Evolutionary conservation across 345 rosid genomes (phyloP).

Genomic region (Citrus hindsii): DNA sequence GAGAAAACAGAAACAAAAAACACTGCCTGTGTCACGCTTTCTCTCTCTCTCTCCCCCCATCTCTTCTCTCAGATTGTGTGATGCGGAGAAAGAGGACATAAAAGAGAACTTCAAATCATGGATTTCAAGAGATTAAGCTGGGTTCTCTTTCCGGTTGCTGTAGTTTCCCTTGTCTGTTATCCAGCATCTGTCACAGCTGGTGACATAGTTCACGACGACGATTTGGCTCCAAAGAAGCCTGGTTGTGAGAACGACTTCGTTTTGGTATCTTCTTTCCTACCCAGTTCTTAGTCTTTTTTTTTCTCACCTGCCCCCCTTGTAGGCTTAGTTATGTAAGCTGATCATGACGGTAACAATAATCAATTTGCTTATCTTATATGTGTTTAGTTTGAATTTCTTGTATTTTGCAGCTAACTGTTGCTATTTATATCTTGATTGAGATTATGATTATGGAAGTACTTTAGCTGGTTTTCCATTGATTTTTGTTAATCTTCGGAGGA

Average conservation of each 20-base stretch:
- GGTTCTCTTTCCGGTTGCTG: slow-evolving; percentile 25
- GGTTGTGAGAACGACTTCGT: slow-evolving; percentile 98
- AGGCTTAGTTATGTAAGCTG: slow-evolving; percentile 12
- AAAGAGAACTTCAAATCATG: slow-evolving; percentile 36
- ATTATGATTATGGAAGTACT: not conserved
- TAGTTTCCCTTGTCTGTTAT: slow-evolving; percentile 45
- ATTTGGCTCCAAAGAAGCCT: slow-evolving; percentile 89
- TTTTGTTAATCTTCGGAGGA: not conserved
- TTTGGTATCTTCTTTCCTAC: slow-evolving; percentile 51
- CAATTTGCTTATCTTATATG: not conserved
- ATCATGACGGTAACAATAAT: not conserved
- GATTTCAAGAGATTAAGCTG: slow-evolving; percentile 44
- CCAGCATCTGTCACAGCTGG: slow-evolving; percentile 61
- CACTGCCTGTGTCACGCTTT: too few relatives aligned
- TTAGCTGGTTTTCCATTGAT: not conserved
- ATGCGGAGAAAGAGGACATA: slow-evolving; percentile 18
- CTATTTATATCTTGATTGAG: not conserved
- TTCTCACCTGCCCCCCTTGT: slow-evolving; percentile 23
- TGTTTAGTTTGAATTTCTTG: not conserved
- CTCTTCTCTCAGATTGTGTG: slow-evolving; percentile 9
- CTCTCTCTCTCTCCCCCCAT: not conserved
- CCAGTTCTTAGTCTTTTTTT: slow-evolving; percentile 19
- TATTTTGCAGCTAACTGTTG: slow-evolving; percentile 2
- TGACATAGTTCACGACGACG: slow-evolving; percentile 91
- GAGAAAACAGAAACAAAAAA: not conserved